Evolutionary conservation across 2,329 filamentous ascomycete species (phyloP), one percentile per base, ranked within the genome.

Genomic region (Calonectria pseudoreteaudii): DNA sequence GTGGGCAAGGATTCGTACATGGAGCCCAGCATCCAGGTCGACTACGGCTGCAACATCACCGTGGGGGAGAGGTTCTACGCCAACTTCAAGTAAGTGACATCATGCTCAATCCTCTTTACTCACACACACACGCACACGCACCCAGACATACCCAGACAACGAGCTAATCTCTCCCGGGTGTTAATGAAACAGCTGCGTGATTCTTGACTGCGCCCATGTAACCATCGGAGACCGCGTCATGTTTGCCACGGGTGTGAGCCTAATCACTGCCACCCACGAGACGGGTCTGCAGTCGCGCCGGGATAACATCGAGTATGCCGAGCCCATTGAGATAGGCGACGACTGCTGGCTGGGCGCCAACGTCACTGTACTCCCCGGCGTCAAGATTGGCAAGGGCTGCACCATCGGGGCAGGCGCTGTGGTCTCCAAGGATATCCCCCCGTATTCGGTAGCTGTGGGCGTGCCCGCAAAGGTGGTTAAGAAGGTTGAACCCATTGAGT

Each of bases 291-390:
- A 85, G 75, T 86, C 84, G 10, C 86, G 88, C n/a, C 82, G 86
- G 11, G 84, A 87, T 34, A 80, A 80, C 11, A 81, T 87, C 70
- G 87, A 88, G 77, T 89, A 73, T 26, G 71, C 71, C 2, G 70
- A 67, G 47, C 10, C 28, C 16, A 94, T 98, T 74, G 89, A 87
- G 44, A 91, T 98, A 68, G 94, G 93, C 0, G 93, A 95, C 76
- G 95, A 98, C 85, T 94, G 94, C 84, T 95, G 94, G 94, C 84
- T 96, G 36, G 94, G 93, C 1, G 94, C 94, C 0, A 93, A 92
- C 80, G 92, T 91, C 7, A 91, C 88, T 26, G 90, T 98, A 26
- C 86, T 96, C 58, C 92, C 94, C 0, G 95, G 95, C 0, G 92
- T 98, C 30, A 95, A 90, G 0, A 93, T 98, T 77, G 95, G 95